A percentile compares a stretch with the other conserved stretches of the same genome.
Evolutionary conservation across 352 stramenopile genomes (phyloP).

Genomic region (Phytophthora ramorum): DNA sequence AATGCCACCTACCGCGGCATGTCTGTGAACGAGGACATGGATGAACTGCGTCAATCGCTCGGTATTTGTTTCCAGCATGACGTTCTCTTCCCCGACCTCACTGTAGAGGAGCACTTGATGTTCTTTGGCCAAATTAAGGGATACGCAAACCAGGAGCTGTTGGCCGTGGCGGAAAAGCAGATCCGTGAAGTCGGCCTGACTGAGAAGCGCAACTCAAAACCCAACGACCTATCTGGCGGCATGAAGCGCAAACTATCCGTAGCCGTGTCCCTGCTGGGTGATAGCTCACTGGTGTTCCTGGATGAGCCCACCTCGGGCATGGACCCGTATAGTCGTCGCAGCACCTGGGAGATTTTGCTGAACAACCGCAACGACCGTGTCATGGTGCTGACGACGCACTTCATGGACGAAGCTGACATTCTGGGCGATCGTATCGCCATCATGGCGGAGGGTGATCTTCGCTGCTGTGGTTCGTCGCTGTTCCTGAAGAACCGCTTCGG

Average conservation of each 20-base stretch:
- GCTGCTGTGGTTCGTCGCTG: too few relatives aligned
- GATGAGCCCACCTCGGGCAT: slow-evolving; percentile 94
- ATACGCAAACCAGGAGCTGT: slow-evolving; percentile 39
- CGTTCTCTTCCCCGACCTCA: slow-evolving; percentile 73
- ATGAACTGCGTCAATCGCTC: slow-evolving; percentile 65
- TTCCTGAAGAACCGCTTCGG: slow-evolving; percentile 79
- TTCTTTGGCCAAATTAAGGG: slow-evolving; percentile 74
- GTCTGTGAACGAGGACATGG: slow-evolving; percentile 76
- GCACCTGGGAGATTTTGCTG: slow-evolving; percentile 88
- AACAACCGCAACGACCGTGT: slow-evolving; percentile 59
- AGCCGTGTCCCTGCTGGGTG: slow-evolving; percentile 83
- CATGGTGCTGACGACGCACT: slow-evolving; percentile 94
- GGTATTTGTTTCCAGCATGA: slow-evolving; percentile 87
- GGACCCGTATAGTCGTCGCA: slow-evolving; percentile 94
- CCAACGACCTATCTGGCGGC: slow-evolving; percentile 66
- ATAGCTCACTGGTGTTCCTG: slow-evolving; percentile 85
- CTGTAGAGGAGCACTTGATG: slow-evolving; percentile 67
- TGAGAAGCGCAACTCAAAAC: slow-evolving; percentile 54
- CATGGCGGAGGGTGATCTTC: too few relatives aligned
- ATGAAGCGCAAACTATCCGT: slow-evolving; percentile 93
- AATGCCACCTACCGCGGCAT: slow-evolving; percentile 68
- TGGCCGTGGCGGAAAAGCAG: slow-evolving; percentile 27
- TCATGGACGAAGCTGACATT: slow-evolving; percentile 93
- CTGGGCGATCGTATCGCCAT: slow-evolving; percentile 81
- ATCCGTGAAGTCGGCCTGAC: slow-evolving; percentile 63